Base-by-base conservation (phyloP, 257 asterid genomes). In the Solanum ossicruentum region DNA sequence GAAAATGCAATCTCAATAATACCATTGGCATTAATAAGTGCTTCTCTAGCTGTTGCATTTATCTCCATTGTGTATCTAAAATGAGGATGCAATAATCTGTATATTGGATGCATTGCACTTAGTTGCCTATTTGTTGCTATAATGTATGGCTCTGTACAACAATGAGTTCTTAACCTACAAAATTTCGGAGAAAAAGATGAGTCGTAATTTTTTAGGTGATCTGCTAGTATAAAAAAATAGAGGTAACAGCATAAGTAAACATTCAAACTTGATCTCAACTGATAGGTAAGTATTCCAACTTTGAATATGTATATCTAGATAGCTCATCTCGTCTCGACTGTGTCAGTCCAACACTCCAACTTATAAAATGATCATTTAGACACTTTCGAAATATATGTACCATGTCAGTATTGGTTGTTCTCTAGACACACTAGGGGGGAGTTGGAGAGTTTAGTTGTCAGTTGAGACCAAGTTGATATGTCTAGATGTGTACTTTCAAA, bases 41-140 rank as follows among this genome's bases (percentile, higher is more conserved):
- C 86, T 56, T 41, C 79, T 12, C 99, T 97, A 18, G 97, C 99
- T 85, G 92, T 81, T 4, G 95, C 95, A 32, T 95, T 95, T 45
- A 95, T 95, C 90, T 93, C 96, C 98, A 95, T 93, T n/a, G 99
- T 95, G 93, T 92, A 95, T 6, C 98, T 91, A 5, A 94, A 85
- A 81, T 93, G 98, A 72, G 99, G 99, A 51, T 90, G 94, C 81
- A 95, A 56, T n/a, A 94, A 87, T 85, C 95, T 88, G 73, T 91
- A 85, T 12, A 95, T 93, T 0, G 98, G 99, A 84, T 95, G 99
- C 96, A 94, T 87, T 43, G 92, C 90, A 15, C 99, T 94, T 3
- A 95, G 85, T 70, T 94, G 98, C 72, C 99, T 86, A 73, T 91
- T 88, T 16, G 90, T 60, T 3, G 99, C 98, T 3, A 95, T 94